Evolutionary conservation across 306 rosid genomes (phyloP).

Genomic region (Quercus suber): DNA sequence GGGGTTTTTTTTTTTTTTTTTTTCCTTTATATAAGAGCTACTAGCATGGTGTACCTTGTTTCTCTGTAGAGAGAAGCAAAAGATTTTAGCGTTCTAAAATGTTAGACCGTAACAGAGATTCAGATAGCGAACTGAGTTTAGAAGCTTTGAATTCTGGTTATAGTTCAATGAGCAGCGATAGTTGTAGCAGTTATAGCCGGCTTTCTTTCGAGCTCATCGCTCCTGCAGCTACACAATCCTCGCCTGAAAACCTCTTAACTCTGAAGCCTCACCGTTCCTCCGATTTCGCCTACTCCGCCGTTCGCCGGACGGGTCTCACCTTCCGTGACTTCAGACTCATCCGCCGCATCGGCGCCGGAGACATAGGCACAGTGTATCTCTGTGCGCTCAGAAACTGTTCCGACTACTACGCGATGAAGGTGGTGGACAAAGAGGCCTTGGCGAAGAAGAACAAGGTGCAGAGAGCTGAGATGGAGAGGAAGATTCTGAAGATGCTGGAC

Average conservation of each 20-base stretch:
- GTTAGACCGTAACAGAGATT: slow-evolving; percentile 64
- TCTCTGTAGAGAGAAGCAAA: background rate
- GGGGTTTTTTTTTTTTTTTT: background rate
- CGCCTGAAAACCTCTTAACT: slow-evolving; percentile 43
- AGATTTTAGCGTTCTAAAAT: slow-evolving; percentile 26
- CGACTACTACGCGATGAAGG: slow-evolving; percentile 81
- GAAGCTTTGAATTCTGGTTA: slow-evolving; percentile 59
- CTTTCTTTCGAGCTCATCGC: slow-evolving; percentile 72
- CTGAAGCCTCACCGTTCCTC: slow-evolving; percentile 92
- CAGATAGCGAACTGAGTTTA: slow-evolving; percentile 50
- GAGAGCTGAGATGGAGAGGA: slow-evolving; percentile 92
- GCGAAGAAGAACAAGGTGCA: slow-evolving; percentile 73
- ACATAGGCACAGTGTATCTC: slow-evolving; percentile 88
- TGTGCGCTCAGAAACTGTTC: slow-evolving; percentile 52
- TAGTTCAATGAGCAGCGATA: slow-evolving; percentile 82
- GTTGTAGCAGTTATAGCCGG: slow-evolving; percentile 91
- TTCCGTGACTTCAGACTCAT: slow-evolving; percentile 79
- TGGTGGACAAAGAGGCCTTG: slow-evolving; percentile 83
- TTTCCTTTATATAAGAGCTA: too few species aligned
- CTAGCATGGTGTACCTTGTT: background rate
- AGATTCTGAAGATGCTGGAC: slow-evolving; percentile 88
- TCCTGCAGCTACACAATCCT: slow-evolving; percentile 19
- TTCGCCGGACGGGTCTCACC: slow-evolving; percentile 52
- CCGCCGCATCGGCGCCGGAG: slow-evolving; percentile 88
- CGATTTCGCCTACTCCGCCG: slow-evolving; percentile 85